Base-by-base conservation (phyloP, 495 filamentous ascomycete species). In the Xylaria telfairii region DNA sequence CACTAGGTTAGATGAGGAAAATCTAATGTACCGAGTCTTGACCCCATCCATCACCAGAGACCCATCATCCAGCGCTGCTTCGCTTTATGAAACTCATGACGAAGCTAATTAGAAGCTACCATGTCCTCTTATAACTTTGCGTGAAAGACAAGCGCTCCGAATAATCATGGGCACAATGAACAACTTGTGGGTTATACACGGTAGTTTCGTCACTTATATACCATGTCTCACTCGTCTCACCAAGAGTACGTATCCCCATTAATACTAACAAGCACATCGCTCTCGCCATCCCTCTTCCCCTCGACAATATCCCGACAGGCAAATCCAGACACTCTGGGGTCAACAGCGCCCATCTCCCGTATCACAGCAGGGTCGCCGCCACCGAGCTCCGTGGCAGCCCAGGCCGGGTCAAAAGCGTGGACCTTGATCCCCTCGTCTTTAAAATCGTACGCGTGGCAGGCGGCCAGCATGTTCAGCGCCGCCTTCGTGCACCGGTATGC, bases 401-500 rank as follows among this genome's bases (percentile, higher is more conserved):
- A 46, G 7, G 56, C 67, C 0, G 67, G 67, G 12, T 60, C 51
- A 6, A 59, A 59, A 6, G 53, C 66, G 51, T 57, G 51, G 28
- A 68, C 66, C 21, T 24, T 68, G 26, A 68, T 24, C 13, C 66
- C 66, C 4, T 59, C 2, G 8, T 68, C 66, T 17, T 39, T 44
- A 2, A 68, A 54, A n/a, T 68, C 66, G 41, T 47, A 68, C 7
- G 53, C 54, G n/a, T 68, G 66, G 28, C 66, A 68, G 3, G 66
- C 66, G 3, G 54, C n/a, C 1, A 68, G 54, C 66, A 68, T 68
- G n/a, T 24, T 8, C 24, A 68, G 41, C 37, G 66, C 66, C n/a
- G 66, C 51, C 39, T 68, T 68, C 15, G 66, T 26, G 41, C 66
- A 68, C 12, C 66, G 51, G 13, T 68, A 68, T 2, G 66, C 66